Percentiles rank a stretch among this genome's conserved stretches.
These are phyloP conservation scores for Eucalyptus brandiana DNA, from an alignment of 345 rosid species.

Conservation along the genomic window DNA sequence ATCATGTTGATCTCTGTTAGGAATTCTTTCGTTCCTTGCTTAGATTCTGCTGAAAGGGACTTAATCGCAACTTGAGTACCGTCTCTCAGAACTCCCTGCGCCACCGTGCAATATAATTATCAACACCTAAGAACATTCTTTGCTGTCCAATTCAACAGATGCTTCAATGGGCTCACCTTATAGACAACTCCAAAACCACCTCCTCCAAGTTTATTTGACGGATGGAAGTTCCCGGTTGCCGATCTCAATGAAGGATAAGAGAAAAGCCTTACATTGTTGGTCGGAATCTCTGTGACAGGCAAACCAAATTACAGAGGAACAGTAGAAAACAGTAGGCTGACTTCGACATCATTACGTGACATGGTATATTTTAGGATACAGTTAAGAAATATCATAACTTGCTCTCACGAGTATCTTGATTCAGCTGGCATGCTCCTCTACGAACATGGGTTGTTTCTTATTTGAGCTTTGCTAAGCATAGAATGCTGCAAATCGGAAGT, in stretches of 20 bases:
- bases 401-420: neutral
- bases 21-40: constrained; percentile 49
- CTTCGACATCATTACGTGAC: neutral
- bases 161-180: constrained; percentile 37
- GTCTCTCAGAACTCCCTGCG: constrained; percentile 54
- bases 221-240: constrained; percentile 47
- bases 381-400: neutral
- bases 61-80: constrained; percentile 48
- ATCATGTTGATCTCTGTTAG: constrained; percentile 49
- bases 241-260: constrained; percentile 69
- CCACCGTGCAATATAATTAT: neutral
- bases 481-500: neutral
- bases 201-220: constrained; percentile 1
- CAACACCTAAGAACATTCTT: neutral
- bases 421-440: neutral
- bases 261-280: constrained; percentile 59
- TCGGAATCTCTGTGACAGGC: constrained; percentile 33
- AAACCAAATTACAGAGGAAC: neutral
- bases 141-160: neutral
- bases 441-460: neutral
- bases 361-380: neutral
- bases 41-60: constrained; percentile 48
- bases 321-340: neutral
- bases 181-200: constrained; percentile 93
- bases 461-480: neutral